Evolutionary conservation across 192 early-diverging fungal species (phyloP).

Genomic region (Coemansia biformis): DNA sequence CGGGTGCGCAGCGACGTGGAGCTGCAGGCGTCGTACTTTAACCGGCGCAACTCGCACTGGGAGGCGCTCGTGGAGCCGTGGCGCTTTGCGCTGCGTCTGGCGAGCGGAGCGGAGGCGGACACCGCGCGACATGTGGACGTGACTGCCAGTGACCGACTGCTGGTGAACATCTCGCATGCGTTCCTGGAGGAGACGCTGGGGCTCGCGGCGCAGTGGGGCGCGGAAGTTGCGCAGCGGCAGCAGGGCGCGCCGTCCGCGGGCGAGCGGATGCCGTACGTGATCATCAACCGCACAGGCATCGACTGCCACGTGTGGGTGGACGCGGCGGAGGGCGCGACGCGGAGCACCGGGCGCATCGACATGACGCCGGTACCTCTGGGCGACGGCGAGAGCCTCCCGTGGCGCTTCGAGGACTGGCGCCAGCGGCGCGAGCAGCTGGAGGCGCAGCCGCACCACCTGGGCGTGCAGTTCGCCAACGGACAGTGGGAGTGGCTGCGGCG

Average conservation of each 20-base stretch:
- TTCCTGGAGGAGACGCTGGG: slow-evolving; percentile 65
- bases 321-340: slow-evolving; percentile 28
- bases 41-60: slow-evolving; percentile 97
- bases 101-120: slow-evolving; percentile 3
- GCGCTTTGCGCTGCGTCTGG: slow-evolving; percentile 60
- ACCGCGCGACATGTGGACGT: slow-evolving; percentile 56
- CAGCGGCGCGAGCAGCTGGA: slow-evolving; percentile 74
- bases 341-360: slow-evolving; percentile 43
- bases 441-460: slow-evolving; percentile 68
- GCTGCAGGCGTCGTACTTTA: slow-evolving; percentile 87
- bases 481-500: slow-evolving; percentile 89
- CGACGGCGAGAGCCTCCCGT: slow-evolving; percentile 70
- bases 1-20: slow-evolving; percentile 62
- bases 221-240: slow-evolving; percentile 30
- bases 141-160: slow-evolving; percentile 64
- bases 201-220: slow-evolving; percentile 52
- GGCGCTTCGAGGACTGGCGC: slow-evolving; percentile 98
- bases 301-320: slow-evolving; percentile 85
- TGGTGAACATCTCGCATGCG: slow-evolving; percentile 84
- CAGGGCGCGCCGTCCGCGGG: slow-evolving; percentile 4
- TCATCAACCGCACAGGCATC: slow-evolving; percentile 90
- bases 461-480: slow-evolving; percentile 76
- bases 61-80: slow-evolving; percentile 94
- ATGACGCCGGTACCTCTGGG: slow-evolving; percentile 65
- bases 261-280: slow-evolving; percentile 69